These are phyloP conservation scores for Clarireedia homoeocarpa DNA, from an alignment of 2,329 filamentous ascomycete species.

Conservation along the genomic window DNA sequence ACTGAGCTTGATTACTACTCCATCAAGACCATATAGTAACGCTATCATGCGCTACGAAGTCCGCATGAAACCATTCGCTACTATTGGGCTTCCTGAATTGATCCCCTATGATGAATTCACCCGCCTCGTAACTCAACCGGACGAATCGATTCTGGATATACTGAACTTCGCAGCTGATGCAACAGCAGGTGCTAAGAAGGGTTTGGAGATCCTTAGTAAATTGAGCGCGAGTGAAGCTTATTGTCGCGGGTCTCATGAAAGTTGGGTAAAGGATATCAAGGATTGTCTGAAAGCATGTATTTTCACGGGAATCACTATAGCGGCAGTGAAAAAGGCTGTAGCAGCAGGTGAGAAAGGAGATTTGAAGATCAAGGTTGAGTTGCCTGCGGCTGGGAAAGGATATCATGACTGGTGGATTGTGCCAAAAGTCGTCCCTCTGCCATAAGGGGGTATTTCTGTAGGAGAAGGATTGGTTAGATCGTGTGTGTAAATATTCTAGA, in stretches of 20 bases:
- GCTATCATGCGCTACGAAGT: conserved; percentile 54
- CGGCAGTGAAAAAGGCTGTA: conserved; percentile 49
- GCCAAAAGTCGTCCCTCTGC: conserved; percentile 32
- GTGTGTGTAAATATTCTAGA: too few species aligned
- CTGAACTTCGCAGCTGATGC: conserved; percentile 30
- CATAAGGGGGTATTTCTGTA: background rate
- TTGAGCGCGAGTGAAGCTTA: conserved; percentile 46
- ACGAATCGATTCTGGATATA: conserved; percentile 28
- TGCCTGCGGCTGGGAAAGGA: conserved; percentile 44
- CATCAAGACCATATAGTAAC: conserved; percentile 45
- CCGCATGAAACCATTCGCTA: conserved; percentile 62
- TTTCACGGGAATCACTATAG: conserved; percentile 57
- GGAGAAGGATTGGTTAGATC: too few species aligned
- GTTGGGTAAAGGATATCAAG: conserved; percentile 54
- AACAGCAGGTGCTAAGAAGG: conserved; percentile 37
- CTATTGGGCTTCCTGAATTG: conserved; percentile 50
- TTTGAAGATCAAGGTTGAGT: conserved; percentile 38
- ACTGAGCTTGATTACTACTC: conserved; percentile 32
- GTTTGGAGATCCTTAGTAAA: conserved; percentile 48
- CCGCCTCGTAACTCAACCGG: conserved; percentile 35
- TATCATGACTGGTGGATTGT: conserved; percentile 62
- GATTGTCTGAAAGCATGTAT: conserved; percentile 63
- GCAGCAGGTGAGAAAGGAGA: conserved; percentile 27
- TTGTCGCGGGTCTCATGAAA: conserved; percentile 47
- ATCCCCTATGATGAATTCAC: conserved; percentile 46